Conservation (phyloP, 2,329 filamentous ascomycete genomes). For the Alternaria triticimaculans region DNA sequence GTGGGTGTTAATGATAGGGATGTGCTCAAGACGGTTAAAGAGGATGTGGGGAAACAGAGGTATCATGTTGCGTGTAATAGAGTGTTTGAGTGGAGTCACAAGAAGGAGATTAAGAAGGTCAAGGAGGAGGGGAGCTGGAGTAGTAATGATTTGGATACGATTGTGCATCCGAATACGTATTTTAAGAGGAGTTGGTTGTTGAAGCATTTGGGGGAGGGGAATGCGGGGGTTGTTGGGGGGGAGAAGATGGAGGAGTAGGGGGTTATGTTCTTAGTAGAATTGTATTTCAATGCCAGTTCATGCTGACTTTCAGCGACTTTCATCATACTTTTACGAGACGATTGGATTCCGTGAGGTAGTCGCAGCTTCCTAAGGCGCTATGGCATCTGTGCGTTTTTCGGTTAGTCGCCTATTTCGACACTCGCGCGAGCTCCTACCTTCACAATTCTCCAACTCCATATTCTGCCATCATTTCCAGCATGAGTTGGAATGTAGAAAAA, state of each 20-base stretch:
- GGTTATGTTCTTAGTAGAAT: too few species aligned
- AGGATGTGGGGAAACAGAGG: conserved; percentile 86
- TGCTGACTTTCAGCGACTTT: not conserved
- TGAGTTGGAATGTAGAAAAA: not conserved
- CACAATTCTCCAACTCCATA: too few species aligned
- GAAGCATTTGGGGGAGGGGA: conserved; percentile 71
- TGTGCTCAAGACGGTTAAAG: conserved; percentile 79
- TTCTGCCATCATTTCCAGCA: not conserved
- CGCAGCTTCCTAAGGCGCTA: not conserved
- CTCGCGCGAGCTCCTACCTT: not conserved
- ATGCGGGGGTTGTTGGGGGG: conserved; percentile 38
- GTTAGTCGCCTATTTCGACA: not conserved
- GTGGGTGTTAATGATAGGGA: conserved; percentile 81
- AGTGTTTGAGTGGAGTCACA: conserved; percentile 89
- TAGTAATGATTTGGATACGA: conserved; percentile 83
- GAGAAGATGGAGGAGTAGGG: conserved; percentile 49
- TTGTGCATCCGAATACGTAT: conserved; percentile 96
- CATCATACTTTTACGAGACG: too few species aligned
- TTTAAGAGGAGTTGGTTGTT: conserved; percentile 93
- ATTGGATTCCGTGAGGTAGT: too few species aligned
- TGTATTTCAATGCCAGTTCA: not conserved
- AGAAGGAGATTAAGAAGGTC: conserved; percentile 60
- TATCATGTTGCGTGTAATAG: conserved; percentile 97
- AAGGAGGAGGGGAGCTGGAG: conserved; percentile 57
- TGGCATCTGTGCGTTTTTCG: not conserved